These are phyloP conservation scores for Xeromyces bisporus DNA, from an alignment of 495 filamentous ascomycete species.

Conservation along the genomic window DNA sequence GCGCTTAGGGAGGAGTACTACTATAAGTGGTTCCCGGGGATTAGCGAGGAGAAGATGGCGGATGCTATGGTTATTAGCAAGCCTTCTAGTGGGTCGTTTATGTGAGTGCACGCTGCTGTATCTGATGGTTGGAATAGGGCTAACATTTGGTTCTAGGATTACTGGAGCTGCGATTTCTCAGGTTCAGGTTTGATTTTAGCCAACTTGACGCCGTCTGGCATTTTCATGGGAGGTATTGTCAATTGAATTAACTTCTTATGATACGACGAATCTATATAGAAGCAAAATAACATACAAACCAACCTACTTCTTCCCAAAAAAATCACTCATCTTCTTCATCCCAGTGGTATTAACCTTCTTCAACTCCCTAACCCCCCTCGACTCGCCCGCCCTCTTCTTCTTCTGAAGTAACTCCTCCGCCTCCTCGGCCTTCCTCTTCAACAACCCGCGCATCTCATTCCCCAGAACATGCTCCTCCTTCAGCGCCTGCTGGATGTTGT, in stretches of 20 bases:
- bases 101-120: conserved; percentile 19
- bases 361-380: conserved; percentile 55
- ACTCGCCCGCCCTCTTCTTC: conserved; percentile 52
- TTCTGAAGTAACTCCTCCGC: too few species aligned
- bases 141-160: conserved; percentile 13
- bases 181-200: conserved; percentile 11
- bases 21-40: conserved; percentile 45
- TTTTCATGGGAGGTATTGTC: not conserved
- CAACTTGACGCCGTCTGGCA: not conserved
- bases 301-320: conserved; percentile 86
- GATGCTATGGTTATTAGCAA: conserved; percentile 80
- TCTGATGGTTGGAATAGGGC: not conserved
- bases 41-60: conserved; percentile 54
- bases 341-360: conserved; percentile 78
- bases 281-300: too few species aligned
- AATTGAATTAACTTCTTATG: too few species aligned
- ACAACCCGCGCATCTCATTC: conserved; percentile 28
- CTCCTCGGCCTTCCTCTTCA: conserved; percentile 51
- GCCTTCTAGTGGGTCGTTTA: conserved; percentile 39
- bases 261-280: too few species aligned
- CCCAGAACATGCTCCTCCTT: conserved; percentile 63
- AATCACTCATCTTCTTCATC: conserved; percentile 95
- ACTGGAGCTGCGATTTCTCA: conserved; percentile 26
- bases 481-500: conserved; percentile 49
- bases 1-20: conserved; percentile 76